Evolutionary conservation across 2,329 filamentous ascomycete genomes (phyloP).

Genomic region (Colletotrichum liriopes): DNA sequence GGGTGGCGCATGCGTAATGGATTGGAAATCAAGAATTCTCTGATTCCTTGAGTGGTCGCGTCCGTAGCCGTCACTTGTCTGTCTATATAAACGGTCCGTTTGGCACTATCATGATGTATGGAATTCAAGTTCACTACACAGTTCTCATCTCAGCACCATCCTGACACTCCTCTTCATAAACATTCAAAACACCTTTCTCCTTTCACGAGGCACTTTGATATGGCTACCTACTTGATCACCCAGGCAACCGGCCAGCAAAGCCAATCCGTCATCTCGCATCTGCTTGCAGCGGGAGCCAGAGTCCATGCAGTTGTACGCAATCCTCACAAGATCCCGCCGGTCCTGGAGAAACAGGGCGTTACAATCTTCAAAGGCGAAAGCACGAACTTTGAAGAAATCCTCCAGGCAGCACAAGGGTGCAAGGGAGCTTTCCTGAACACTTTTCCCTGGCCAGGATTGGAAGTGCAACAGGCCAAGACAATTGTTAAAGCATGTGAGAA

Average conservation of each 20-base stretch:
- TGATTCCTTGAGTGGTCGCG: not conserved
- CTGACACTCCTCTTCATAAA: not conserved
- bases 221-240: constrained; percentile 54
- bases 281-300: constrained; percentile 52
- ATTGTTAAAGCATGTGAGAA: constrained; percentile 51
- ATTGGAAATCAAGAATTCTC: not conserved
- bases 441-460: constrained; percentile 48
- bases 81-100: not conserved
- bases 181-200: not conserved
- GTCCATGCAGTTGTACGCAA: constrained; percentile 56
- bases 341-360: constrained; percentile 48
- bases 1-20: not conserved
- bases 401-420: constrained; percentile 53
- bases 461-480: constrained; percentile 51
- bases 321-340: constrained; percentile 48
- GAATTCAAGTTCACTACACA: not conserved
- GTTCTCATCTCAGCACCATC: not conserved
- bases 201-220: constrained; percentile 30
- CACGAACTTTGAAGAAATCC: constrained; percentile 50
- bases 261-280: constrained; percentile 50
- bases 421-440: constrained; percentile 51
- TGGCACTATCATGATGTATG: not conserved
- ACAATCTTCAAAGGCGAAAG: constrained; percentile 56
- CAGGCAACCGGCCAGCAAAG: constrained; percentile 55
- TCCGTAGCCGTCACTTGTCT: not conserved